These are phyloP conservation scores for Hypoxylon sp. DNA, from an alignment of 2,329 filamentous ascomycete species.

Conservation along the genomic window DNA sequence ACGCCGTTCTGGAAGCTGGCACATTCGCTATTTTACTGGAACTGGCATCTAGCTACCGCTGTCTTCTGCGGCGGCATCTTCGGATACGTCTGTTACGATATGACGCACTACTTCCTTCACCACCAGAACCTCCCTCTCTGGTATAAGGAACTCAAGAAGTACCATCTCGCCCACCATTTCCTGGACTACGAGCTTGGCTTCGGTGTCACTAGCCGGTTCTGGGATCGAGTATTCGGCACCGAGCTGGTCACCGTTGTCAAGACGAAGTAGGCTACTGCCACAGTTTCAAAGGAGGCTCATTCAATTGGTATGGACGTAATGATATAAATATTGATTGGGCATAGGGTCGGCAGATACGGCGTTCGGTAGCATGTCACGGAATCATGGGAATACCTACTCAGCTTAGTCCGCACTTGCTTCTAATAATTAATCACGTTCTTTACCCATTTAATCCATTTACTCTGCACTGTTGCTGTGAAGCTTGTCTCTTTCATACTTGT, in stretches of 20 bases:
- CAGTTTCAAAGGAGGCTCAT: slow-evolving; percentile 4
- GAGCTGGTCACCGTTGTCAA: slow-evolving; percentile 69
- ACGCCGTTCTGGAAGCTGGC: slow-evolving; percentile 93
- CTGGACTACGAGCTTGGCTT: slow-evolving; percentile 98
- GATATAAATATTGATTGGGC: slow-evolving; percentile 28
- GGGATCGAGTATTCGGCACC: slow-evolving; percentile 93
- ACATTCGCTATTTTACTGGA: slow-evolving; percentile 82
- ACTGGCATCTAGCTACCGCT: slow-evolving; percentile 84
- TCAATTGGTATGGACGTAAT: slow-evolving; percentile 7
- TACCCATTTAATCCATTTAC: not conserved
- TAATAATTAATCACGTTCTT: slow-evolving; percentile 27
- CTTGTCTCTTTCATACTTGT: not conserved
- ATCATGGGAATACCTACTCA: slow-evolving; percentile 33
- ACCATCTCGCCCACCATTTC: slow-evolving; percentile 97
- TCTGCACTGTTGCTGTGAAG: slow-evolving; percentile 3
- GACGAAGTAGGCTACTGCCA: slow-evolving; percentile 45
- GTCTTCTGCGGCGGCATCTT: slow-evolving; percentile 93
- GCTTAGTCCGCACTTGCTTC: slow-evolving; percentile 32
- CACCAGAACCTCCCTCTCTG: slow-evolving; percentile 91
- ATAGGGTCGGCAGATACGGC: slow-evolving; percentile 33
- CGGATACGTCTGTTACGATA: slow-evolving; percentile 94
- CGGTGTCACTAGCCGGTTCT: slow-evolving; percentile 95
- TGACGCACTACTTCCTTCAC: slow-evolving; percentile 99
- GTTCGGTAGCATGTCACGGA: slow-evolving; percentile 30
- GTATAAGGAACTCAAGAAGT: slow-evolving; percentile 95